Conservation (phyloP, 2,329 filamentous ascomycete species). For the Nemania abortiva region DNA sequence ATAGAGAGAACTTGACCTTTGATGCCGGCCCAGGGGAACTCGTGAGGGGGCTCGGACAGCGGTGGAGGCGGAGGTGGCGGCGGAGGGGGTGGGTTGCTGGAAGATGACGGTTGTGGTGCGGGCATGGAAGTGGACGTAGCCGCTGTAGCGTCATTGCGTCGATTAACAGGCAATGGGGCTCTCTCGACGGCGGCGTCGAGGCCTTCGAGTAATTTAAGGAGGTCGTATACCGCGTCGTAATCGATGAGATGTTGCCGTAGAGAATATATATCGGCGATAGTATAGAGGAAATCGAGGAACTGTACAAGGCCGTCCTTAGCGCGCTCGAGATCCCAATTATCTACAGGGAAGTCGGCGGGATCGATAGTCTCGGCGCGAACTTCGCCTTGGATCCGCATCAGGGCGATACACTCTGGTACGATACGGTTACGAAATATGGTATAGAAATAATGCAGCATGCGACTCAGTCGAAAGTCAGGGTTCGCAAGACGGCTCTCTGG, state of each 20-base stretch:
- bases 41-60: slow-evolving; percentile 73
- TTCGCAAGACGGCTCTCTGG: slow-evolving; percentile 54
- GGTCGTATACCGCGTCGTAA: slow-evolving; percentile 91
- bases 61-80: slow-evolving; percentile 60
- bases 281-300: slow-evolving; percentile 93
- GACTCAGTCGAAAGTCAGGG: slow-evolving; percentile 68
- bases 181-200: slow-evolving; percentile 90
- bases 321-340: slow-evolving; percentile 97
- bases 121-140: slow-evolving; percentile 47
- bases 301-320: slow-evolving; percentile 95
- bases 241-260: slow-evolving; percentile 88
- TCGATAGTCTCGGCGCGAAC: slow-evolving; percentile 82
- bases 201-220: slow-evolving; percentile 87
- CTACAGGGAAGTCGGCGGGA: slow-evolving; percentile 89
- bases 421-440: slow-evolving; percentile 92
- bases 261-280: slow-evolving; percentile 85
- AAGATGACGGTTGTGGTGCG: slow-evolving; percentile 48
- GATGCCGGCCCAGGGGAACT: slow-evolving; percentile 77
- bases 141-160: slow-evolving; percentile 42
- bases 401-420: slow-evolving; percentile 92
- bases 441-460: slow-evolving; percentile 87
- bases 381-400: slow-evolving; percentile 93
- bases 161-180: slow-evolving; percentile 71
- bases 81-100: slow-evolving; percentile 55
- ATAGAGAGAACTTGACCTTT: slow-evolving; percentile 95